Base-by-base conservation (phyloP, 805 yeast genomes). In the Candida sanyiensis region DNA sequence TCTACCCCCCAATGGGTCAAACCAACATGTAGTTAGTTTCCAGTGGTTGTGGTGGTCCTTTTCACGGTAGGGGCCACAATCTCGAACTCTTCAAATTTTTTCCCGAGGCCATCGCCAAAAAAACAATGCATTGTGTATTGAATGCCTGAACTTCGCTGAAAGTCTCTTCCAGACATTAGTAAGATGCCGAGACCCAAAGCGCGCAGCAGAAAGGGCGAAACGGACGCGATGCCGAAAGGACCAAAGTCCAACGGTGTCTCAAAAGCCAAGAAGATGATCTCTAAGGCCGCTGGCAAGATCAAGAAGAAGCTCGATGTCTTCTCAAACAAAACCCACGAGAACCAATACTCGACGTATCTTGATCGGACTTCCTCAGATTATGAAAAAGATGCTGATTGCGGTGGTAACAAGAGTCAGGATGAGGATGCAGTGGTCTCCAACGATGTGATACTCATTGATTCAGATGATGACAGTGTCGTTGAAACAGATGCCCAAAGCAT, bases 281-380 rank as follows among this genome's bases (percentile, higher is more conserved):
- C 45, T 35, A 43, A 38, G 16, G 28, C 49, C 5, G 39, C 36
- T 7, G 35, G 40, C 15, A 45, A 46, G 33, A 17, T 50, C n/a
- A 45, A 46, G 22, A 39, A 45, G 4, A 30, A 39, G 8, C 48
- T 52, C 27, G 49, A 48, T 15, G 48, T 52, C 9, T 55, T 55
- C 43, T 42, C 41, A 19, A 49, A 31, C 33, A 55, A 48, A 10
- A 43, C 31, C 3, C 52, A 52, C 32, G 59, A 55, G 35, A 52
- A 50, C 27, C 50, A 47, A 18, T 55, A 53, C 24, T 39, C 35
- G 7, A 42, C 38, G 5, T 21, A 31, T 18, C 34, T 31, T 5
- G 21, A 25, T 18, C 34, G 12, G 25, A 31, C 34, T 6, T 25
- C 34, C n/a, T 26, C 48, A 6, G 26, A 32, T 8, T 36, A 38